Percentiles rank a stretch among this genome's conserved stretches.
phyloP scores from a whole-genome alignment of 345 rosid species.

The Microthlaspi erraticum region DNA sequence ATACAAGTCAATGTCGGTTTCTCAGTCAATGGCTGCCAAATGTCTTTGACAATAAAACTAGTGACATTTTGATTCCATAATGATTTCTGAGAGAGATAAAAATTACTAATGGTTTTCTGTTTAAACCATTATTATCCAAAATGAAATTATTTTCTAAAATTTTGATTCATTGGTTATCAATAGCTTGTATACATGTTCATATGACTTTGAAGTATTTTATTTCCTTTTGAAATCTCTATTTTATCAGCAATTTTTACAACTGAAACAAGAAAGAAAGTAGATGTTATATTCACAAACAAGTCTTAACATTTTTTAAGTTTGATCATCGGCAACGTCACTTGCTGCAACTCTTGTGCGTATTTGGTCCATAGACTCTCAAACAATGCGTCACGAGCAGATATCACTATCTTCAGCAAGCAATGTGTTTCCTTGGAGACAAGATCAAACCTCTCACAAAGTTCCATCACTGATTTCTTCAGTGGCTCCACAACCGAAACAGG shows the following conservation, averaged over 20 bases:
- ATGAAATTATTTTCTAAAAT: neutral
- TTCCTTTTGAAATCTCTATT: neutral
- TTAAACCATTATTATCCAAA: too few relatives aligned
- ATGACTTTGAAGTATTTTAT: neutral
- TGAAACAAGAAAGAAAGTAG: neutral
- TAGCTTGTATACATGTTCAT: neutral
- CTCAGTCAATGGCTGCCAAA: conserved; percentile 2
- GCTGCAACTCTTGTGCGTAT: conserved; percentile 32
- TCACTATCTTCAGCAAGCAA: conserved; percentile 64
- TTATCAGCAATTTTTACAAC: neutral
- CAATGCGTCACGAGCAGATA: conserved; percentile 73
- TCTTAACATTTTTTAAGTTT: neutral
- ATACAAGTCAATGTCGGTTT: conserved; percentile 18
- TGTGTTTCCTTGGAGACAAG: conserved; percentile 58
- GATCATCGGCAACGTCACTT: conserved; percentile 26
- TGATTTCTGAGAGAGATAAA: too few relatives aligned
- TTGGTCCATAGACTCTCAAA: conserved; percentile 65
- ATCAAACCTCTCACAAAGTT: conserved; percentile 68
- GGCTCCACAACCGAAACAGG: conserved; percentile 43
- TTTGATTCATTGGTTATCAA: neutral
- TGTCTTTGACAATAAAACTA: neutral
- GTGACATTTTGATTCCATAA: neutral
- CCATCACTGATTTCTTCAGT: conserved; percentile 49
- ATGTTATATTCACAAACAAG: conserved; percentile 19
- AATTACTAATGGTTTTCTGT: too few relatives aligned